Base-by-base conservation (phyloP, 2,329 filamentous ascomycete species). In the Venturia oleaginea region DNA sequence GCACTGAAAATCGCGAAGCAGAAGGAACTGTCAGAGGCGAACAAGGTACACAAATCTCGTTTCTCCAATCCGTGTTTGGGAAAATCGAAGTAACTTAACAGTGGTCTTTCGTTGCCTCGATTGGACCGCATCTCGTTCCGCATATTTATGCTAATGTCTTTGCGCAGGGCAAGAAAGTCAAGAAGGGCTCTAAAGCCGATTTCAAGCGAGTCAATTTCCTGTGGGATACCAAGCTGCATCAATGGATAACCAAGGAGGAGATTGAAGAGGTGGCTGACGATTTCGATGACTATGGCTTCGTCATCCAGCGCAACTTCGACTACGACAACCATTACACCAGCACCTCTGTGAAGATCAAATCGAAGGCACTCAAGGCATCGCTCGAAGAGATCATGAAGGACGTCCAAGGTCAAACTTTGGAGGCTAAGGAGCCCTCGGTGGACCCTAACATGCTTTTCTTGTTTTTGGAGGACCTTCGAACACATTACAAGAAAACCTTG, bases 271-370 rank as follows among this genome's bases (percentile, higher is more conserved):
- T 83, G n/a, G 83, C 84, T 32, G 81, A 85, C 63, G 84, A 89
- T 68, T 92, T 91, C 73, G 86, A 92, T 66, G 85, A 89, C 17
- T 68, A 69, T 72, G 82, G 91, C 37, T 96, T 96, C 73, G 90
- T 91, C 30, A 89, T 96, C 19, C 85, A 90, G 19, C 84, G 92
- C 64, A 88, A 84, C 17, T 95, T 96, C 72, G 88, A 92, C 73
- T 91, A 85, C 84, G 89, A 94, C 69, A 90, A 91, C 67, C 91
- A 91, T 70, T 92, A 90, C 70, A 80, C 84, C 73, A 71, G 92
- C 60, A 86, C 91, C 0, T 77, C 87, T 17, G 85, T 96, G 60
- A 91, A 96, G 68, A 89, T 96, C 75, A 94, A 92, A 77, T 94
- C 90, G 72, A 91, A 91, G 69, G 77, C 85, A 19, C 80, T 96